phyloP scores from a whole-genome alignment of 2,329 filamentous ascomycete species.

The Endoconidiophora laricicola region DNA sequence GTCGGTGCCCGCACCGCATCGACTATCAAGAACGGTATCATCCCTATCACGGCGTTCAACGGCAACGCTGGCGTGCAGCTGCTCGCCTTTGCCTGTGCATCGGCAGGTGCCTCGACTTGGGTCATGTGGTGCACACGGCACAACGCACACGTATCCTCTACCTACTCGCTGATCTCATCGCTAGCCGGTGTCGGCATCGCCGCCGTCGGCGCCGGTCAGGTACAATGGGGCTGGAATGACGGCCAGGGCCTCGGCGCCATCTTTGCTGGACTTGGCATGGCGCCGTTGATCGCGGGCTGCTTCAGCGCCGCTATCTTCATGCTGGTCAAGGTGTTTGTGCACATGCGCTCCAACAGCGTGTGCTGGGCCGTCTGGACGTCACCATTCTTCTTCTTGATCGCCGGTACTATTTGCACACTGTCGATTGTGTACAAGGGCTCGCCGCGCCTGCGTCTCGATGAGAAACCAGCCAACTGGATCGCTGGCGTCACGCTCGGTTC shows the following conservation, averaged over 20 bases:
- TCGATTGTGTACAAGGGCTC: conserved; percentile 73
- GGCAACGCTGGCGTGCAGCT: conserved; percentile 49
- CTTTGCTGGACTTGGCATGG: conserved; percentile 55
- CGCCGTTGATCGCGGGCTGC: conserved; percentile 46
- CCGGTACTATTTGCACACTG: conserved; percentile 56
- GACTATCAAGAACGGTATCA: conserved; percentile 68
- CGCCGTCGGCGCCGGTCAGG: conserved; percentile 41
- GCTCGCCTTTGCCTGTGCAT: conserved; percentile 48
- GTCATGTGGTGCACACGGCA: conserved; percentile 67
- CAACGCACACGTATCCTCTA: conserved; percentile 57
- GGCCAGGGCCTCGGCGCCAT: conserved; percentile 56
- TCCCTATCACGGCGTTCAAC: conserved; percentile 40
- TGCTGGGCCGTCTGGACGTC: conserved; percentile 57
- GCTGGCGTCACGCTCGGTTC: conserved; percentile 48
- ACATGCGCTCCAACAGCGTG: conserved; percentile 53
- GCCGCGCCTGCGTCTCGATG: conserved; percentile 45
- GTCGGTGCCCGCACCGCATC: conserved; percentile 54
- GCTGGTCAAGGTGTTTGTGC: conserved; percentile 56
- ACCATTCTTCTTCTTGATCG: conserved; percentile 63
- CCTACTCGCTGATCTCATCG: conserved; percentile 53
- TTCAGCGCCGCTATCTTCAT: conserved; percentile 54
- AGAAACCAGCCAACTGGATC: conserved; percentile 52
- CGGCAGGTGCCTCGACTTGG: conserved; percentile 51
- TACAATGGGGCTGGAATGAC: conserved; percentile 53
- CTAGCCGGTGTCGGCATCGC: conserved; percentile 55